Evolutionary conservation across 495 filamentous ascomycete genomes (phyloP).

Genomic region (Penicillium subrubescens): DNA sequence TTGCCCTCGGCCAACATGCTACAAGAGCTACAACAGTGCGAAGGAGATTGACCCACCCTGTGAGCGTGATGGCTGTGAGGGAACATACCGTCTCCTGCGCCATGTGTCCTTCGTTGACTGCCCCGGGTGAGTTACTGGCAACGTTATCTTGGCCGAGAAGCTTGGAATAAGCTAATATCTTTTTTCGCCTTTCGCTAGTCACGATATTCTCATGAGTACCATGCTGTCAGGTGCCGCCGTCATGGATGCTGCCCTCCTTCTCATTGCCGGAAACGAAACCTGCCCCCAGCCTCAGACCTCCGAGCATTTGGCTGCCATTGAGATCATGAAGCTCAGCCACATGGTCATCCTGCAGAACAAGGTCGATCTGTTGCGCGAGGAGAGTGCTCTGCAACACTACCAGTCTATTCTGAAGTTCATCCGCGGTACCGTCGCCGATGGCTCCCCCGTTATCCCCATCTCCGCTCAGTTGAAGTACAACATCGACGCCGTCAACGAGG

Average conservation of each 20-base stretch:
- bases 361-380: conserved; percentile 96
- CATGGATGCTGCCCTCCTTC: conserved; percentile 95
- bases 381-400: conserved; percentile 87
- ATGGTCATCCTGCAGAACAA: conserved; percentile 99
- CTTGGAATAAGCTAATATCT: background rate
- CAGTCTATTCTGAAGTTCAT: conserved; percentile 97
- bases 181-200: conserved; percentile 43
- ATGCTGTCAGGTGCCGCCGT: conserved; percentile 99
- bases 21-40: conserved; percentile 95
- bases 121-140: conserved; percentile 53
- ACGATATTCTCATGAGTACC: conserved; percentile 99
- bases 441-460: conserved; percentile 95
- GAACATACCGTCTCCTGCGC: conserved; percentile 74
- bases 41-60: conserved; percentile 96
- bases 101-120: conserved; percentile 81
- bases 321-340: conserved; percentile 98
- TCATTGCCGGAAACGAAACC: conserved; percentile 98
- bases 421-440: conserved; percentile 92
- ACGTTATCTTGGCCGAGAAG: no score
- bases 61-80: conserved; percentile 86
- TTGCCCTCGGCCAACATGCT: conserved; percentile 93
- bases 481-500: conserved; percentile 96
- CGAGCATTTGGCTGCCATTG: conserved; percentile 96
- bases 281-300: conserved; percentile 99
- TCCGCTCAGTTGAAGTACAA: conserved; percentile 99